Evolutionary conservation across 2,329 filamentous ascomycete species (phyloP).

Genomic region (Rugonectria rugulosa): DNA sequence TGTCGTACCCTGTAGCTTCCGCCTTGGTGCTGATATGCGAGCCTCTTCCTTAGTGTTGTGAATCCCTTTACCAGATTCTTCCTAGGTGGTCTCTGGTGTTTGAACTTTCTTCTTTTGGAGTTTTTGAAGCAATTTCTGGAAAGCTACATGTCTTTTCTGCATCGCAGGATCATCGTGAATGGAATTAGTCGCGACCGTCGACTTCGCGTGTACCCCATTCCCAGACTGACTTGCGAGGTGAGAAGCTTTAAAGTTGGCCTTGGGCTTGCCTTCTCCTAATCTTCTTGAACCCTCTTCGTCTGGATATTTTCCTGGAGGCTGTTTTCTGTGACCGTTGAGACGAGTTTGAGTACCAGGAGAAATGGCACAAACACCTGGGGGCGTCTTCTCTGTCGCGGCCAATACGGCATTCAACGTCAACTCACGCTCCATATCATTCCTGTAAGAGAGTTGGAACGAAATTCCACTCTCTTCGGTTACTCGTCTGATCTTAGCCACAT

Average conservation of each 20-base stretch:
- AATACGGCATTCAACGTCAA: conserved; percentile 20
- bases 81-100: neutral
- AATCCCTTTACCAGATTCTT: too few relatives aligned
- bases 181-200: neutral
- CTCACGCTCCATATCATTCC: conserved; percentile 11
- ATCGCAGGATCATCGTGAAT: conserved; percentile 9
- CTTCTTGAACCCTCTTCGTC: neutral
- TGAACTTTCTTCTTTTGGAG: conserved; percentile 27
- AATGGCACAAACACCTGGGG: neutral
- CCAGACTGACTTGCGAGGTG: neutral
- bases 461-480: neutral
- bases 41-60: conserved; percentile 6
- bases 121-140: conserved; percentile 39
- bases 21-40: conserved; percentile 5
- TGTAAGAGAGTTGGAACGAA: neutral
- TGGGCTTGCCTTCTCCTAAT: neutral
- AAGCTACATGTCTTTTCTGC: conserved; percentile 32
- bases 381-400: conserved; percentile 11
- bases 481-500: conserved; percentile 26
- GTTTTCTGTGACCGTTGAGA: neutral
- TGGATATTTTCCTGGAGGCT: neutral
- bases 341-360: neutral
- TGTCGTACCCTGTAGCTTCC: neutral
- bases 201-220: neutral
- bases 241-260: neutral